Conservation (phyloP, 2,329 filamentous ascomycete species). For the Trichoderma sp. region DNA sequence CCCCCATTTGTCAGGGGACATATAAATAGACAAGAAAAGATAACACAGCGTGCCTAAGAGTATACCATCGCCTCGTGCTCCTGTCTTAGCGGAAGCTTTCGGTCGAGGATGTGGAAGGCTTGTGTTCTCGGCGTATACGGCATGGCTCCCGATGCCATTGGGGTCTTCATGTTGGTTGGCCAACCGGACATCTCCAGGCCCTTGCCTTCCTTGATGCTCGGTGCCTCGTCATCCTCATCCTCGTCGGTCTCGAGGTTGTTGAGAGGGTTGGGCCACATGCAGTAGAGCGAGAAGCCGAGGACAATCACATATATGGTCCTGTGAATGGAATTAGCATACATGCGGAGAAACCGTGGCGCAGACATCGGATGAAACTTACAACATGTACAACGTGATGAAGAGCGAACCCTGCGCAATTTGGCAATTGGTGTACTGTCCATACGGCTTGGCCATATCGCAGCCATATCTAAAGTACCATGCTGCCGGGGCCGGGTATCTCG, state of each 20-base stretch:
- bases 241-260: conserved; percentile 47
- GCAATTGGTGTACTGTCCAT: conserved; percentile 57
- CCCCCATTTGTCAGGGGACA: background rate
- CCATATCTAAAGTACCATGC: conserved; percentile 75
- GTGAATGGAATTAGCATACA: background rate
- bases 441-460: conserved; percentile 59
- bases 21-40: background rate
- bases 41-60: background rate
- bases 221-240: conserved; percentile 37
- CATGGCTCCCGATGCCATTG: conserved; percentile 24
- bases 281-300: conserved; percentile 57
- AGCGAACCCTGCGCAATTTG: conserved; percentile 66
- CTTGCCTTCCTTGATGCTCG: conserved; percentile 34
- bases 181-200: conserved; percentile 54
- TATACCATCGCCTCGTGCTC: background rate
- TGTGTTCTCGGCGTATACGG: conserved; percentile 65
- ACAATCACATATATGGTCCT: conserved; percentile 55
- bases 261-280: conserved; percentile 54
- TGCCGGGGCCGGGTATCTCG: conserved; percentile 56
- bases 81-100: conserved; percentile 51
- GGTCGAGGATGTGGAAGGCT: conserved; percentile 63
- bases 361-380: conserved; percentile 49
- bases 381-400: conserved; percentile 61
- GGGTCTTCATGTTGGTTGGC: conserved; percentile 22
- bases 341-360: background rate